These are phyloP conservation scores for Linum lewisii DNA, from an alignment of 345 rosid genomes.

Conservation along the genomic window DNA sequence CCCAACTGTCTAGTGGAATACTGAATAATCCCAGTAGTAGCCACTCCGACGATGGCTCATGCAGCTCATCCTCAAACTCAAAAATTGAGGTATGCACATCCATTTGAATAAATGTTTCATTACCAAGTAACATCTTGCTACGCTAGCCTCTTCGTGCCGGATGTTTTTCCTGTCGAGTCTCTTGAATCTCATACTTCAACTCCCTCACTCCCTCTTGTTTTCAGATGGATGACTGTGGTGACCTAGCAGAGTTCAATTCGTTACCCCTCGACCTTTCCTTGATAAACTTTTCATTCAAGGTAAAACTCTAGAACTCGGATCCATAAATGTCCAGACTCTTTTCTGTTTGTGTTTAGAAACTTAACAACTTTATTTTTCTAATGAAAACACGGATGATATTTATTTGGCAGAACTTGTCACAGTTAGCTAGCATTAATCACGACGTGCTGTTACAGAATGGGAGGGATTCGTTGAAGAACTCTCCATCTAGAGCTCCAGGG, in stretches of 20 bases:
- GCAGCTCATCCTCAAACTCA: conserved; percentile 28
- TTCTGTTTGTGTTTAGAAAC: background rate
- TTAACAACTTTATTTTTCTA: background rate
- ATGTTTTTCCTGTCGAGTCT: too few relatives aligned
- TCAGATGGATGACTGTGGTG: conserved; percentile 62
- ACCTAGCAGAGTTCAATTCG: conserved; percentile 43
- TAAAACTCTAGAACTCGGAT: conserved; percentile 17
- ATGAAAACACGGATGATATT: background rate
- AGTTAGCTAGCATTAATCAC: conserved; percentile 69
- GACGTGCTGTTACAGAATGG: conserved; percentile 56
- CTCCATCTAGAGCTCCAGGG: conserved; percentile 34
- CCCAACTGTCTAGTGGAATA: conserved; percentile 26
- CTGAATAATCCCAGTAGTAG: conserved; percentile 34
- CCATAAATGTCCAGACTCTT: too few relatives aligned
- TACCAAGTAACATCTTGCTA: background rate
- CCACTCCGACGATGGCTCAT: conserved; percentile 25
- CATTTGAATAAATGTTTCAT: background rate
- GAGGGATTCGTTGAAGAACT: conserved; percentile 42
- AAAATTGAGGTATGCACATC: conserved; percentile 42
- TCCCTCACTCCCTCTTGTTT: background rate
- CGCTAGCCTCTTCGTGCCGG: too few relatives aligned
- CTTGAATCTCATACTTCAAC: background rate
- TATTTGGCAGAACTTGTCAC: conserved; percentile 60
- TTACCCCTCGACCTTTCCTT: conserved; percentile 48
- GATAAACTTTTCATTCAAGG: conserved; percentile 80